These are phyloP conservation scores for Ophiobolus disseminans DNA, from an alignment of 2,329 filamentous ascomycete genomes.

Conservation along the genomic window DNA sequence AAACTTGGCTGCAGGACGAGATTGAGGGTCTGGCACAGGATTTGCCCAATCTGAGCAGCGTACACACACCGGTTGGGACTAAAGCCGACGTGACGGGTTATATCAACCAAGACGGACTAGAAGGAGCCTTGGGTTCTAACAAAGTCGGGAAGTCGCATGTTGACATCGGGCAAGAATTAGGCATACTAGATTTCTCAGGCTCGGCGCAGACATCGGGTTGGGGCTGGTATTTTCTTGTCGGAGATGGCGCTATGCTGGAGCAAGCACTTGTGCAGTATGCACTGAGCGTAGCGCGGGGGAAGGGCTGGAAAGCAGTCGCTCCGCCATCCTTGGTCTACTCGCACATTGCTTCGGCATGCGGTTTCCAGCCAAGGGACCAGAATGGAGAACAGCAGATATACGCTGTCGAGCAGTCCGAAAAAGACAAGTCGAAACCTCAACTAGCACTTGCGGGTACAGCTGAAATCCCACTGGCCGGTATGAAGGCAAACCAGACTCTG, in stretches of 20 bases:
- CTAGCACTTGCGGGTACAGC: slow-evolving; percentile 85
- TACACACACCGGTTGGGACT: slow-evolving; percentile 73
- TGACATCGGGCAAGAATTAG: slow-evolving; percentile 83
- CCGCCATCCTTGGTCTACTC: slow-evolving; percentile 92
- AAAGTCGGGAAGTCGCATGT: slow-evolving; percentile 76
- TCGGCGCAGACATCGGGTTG: slow-evolving; percentile 86
- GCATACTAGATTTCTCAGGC: slow-evolving; percentile 85
- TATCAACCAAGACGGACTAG: slow-evolving; percentile 66
- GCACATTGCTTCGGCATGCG: slow-evolving; percentile 88
- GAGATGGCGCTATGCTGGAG: slow-evolving; percentile 91
- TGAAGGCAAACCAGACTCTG: slow-evolving; percentile 78
- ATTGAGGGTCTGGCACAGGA: slow-evolving; percentile 78
- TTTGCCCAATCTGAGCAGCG: slow-evolving; percentile 85
- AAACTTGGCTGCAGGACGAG: slow-evolving; percentile 66
- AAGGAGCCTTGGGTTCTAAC: not conserved
- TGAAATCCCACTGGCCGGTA: slow-evolving; percentile 91
- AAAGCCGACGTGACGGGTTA: slow-evolving; percentile 73
- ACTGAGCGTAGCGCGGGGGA: slow-evolving; percentile 71
- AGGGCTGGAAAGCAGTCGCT: slow-evolving; percentile 80
- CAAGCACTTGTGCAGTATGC: slow-evolving; percentile 91
- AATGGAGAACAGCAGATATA: slow-evolving; percentile 94
- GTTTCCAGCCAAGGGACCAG: slow-evolving; percentile 91
- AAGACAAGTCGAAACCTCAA: slow-evolving; percentile 68
- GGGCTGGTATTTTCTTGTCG: slow-evolving; percentile 98
- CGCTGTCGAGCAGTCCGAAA: slow-evolving; percentile 70